A percentile compares a stretch with the other conserved stretches of the same genome.
Evolutionary conservation across 805 yeast genomes (phyloP).

Genomic region (Pichia exigua): DNA sequence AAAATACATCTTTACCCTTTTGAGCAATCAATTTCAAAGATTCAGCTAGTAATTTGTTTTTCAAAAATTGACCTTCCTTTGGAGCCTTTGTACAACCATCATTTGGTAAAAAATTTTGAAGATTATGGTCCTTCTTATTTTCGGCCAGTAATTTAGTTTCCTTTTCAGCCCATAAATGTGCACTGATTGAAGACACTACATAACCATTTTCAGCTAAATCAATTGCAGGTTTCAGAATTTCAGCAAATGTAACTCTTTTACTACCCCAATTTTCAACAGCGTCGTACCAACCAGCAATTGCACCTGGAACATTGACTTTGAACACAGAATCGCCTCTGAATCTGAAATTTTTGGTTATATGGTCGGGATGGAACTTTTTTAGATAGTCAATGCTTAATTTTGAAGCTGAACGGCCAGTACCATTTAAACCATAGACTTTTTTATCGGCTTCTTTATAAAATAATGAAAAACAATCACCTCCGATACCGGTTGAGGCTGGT

Average conservation of each 20-base stretch:
- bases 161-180: slow-evolving; percentile 39
- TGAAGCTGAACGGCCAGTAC: slow-evolving; percentile 64
- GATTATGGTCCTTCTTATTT: slow-evolving; percentile 23
- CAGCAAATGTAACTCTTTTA: slow-evolving; percentile 50
- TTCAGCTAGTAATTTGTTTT: slow-evolving; percentile 45
- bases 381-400: slow-evolving; percentile 41
- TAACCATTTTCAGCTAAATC: slow-evolving; percentile 63
- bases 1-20: slow-evolving; percentile 58
- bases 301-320: slow-evolving; percentile 69
- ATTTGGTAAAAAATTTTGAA: slow-evolving; percentile 32
- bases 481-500: slow-evolving; percentile 57
- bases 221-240: slow-evolving; percentile 57
- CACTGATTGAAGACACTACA: slow-evolving; percentile 54
- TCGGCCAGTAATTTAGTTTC: slow-evolving; percentile 32
- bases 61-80: slow-evolving; percentile 47
- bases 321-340: slow-evolving; percentile 47
- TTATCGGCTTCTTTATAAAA: slow-evolving; percentile 44
- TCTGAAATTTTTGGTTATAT: slow-evolving; percentile 37
- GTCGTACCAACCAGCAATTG: slow-evolving; percentile 74
- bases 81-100: slow-evolving; percentile 36
- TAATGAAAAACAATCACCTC: slow-evolving; percentile 62
- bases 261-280: slow-evolving; percentile 66
- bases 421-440: slow-evolving; percentile 60
- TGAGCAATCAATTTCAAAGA: slow-evolving; percentile 44
- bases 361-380: slow-evolving; percentile 31